phyloP scores from a whole-genome alignment of 2,329 filamentous ascomycete genomes.

The Microsporum audouinii region DNA sequence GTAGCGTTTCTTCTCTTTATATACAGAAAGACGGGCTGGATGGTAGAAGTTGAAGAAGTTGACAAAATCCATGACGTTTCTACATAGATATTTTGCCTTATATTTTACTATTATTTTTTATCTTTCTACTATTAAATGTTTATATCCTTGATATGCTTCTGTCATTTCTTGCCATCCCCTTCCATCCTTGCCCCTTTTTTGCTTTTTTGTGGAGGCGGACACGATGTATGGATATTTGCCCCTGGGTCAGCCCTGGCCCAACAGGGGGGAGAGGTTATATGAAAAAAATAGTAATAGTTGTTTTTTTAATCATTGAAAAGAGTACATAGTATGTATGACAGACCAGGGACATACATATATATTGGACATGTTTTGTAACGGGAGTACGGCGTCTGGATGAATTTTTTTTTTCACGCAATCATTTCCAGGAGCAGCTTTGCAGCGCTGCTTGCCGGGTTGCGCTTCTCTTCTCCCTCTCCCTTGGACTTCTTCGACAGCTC shows the following conservation, averaged over 20 bases:
- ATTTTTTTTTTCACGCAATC: conserved; percentile 10
- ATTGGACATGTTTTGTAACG: background rate
- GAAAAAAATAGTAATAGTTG: background rate
- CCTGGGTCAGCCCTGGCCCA: background rate
- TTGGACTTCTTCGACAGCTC: conserved; percentile 39
- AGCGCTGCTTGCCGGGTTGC: conserved; percentile 36
- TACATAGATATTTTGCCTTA: background rate
- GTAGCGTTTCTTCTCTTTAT: background rate
- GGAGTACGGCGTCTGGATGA: background rate
- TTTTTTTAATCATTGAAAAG: background rate
- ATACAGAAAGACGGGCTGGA: too few relatives aligned
- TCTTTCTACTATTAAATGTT: background rate
- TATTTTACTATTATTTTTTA: background rate
- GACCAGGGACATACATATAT: background rate
- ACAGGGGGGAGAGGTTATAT: background rate
- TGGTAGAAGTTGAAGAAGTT: too few relatives aligned
- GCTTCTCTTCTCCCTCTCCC: conserved; percentile 36
- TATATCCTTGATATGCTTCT: too few relatives aligned
- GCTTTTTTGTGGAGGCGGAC: conserved; percentile 1
- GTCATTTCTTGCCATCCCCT: too few relatives aligned
- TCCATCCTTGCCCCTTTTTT: background rate
- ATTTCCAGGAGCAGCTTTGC: conserved; percentile 35
- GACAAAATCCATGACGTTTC: background rate
- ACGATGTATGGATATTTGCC: background rate
- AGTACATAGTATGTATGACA: background rate